Conservation (phyloP, 2,329 filamentous ascomycete genomes). For the Fusarium redolens region DNA sequence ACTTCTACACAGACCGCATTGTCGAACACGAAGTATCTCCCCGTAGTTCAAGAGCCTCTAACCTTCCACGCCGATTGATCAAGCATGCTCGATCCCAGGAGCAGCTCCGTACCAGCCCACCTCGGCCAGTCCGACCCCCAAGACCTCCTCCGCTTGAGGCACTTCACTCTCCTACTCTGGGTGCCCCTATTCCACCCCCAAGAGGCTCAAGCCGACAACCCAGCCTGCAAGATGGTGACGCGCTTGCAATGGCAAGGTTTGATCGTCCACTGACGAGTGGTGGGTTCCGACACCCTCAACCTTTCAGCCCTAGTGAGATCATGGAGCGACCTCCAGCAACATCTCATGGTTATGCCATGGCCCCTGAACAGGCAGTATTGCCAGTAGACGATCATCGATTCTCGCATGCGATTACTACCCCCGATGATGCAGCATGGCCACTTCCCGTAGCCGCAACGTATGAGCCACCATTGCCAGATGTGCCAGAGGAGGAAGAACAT, state of each 20-base stretch:
- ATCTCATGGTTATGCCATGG: slow-evolving; percentile 18
- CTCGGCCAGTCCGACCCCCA: slow-evolving; percentile 59
- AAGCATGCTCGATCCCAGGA: slow-evolving; percentile 62
- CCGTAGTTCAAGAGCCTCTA: slow-evolving; percentile 35
- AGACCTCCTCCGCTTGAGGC: slow-evolving; percentile 47
- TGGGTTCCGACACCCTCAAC: slow-evolving; percentile 58
- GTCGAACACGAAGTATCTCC: slow-evolving; percentile 29
- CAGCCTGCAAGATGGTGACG: slow-evolving; percentile 57
- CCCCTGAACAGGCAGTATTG: slow-evolving; percentile 16
- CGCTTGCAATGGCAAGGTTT: slow-evolving; percentile 48
- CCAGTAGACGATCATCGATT: slow-evolving; percentile 36
- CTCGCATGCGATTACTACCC: slow-evolving; percentile 56
- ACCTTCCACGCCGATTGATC: slow-evolving; percentile 51
- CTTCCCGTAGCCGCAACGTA: slow-evolving; percentile 47
- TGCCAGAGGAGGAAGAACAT: slow-evolving; percentile 72
- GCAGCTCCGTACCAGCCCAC: slow-evolving; percentile 59
- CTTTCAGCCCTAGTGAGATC: slow-evolving; percentile 50
- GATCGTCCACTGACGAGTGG: slow-evolving; percentile 60
- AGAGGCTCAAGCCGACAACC: slow-evolving; percentile 67
- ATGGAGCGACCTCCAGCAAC: slow-evolving; percentile 34
- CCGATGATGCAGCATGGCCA: slow-evolving; percentile 58
- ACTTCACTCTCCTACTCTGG: slow-evolving; percentile 46
- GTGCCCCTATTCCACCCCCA: slow-evolving; percentile 60
- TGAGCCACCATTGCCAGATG: slow-evolving; percentile 64
- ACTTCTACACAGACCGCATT: slow-evolving; percentile 54